These are phyloP conservation scores for Hanseniaspora uvarum DNA, from an alignment of 1,139 yeast species.

Conservation along the genomic window DNA sequence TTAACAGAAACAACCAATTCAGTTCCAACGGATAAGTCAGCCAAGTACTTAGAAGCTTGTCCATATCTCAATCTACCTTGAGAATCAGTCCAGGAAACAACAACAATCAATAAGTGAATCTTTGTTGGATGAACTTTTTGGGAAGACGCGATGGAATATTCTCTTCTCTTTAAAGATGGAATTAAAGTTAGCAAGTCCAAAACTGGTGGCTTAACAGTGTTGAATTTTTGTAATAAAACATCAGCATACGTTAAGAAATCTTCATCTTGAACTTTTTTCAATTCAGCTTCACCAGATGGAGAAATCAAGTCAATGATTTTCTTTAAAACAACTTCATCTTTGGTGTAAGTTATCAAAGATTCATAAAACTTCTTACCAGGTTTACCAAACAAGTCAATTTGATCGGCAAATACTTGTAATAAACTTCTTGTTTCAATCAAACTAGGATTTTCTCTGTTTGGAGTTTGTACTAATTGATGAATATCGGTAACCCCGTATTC, in stretches of 20 bases:
- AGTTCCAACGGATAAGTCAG: slow-evolving; percentile 68
- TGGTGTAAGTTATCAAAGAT: slow-evolving; percentile 61
- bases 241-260: slow-evolving; percentile 77
- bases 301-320: slow-evolving; percentile 55
- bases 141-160: slow-evolving; percentile 96
- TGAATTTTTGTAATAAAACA: slow-evolving; percentile 58
- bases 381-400: slow-evolving; percentile 81
- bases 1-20: slow-evolving; percentile 90
- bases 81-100: slow-evolving; percentile 89
- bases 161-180: slow-evolving; percentile 90
- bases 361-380: slow-evolving; percentile 95
- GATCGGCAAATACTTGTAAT: slow-evolving; percentile 68
- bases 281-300: slow-evolving; percentile 74
- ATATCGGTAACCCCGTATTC: slow-evolving; percentile 59
- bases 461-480: slow-evolving; percentile 56
- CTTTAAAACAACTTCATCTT: slow-evolving; percentile 56
- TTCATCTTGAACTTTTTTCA: slow-evolving; percentile 77
- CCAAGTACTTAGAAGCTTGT: slow-evolving; percentile 83
- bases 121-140: slow-evolving; percentile 86
- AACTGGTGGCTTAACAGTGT: slow-evolving; percentile 72
- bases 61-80: slow-evolving; percentile 83
- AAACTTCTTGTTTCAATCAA: slow-evolving; percentile 65
- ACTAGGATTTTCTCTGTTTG: slow-evolving; percentile 55
- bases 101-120: slow-evolving; percentile 84
- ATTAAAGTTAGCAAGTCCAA: slow-evolving; percentile 61